Base-by-base conservation (phyloP, 768 basidiomycete genomes). In the Trametopsis cervina region DNA sequence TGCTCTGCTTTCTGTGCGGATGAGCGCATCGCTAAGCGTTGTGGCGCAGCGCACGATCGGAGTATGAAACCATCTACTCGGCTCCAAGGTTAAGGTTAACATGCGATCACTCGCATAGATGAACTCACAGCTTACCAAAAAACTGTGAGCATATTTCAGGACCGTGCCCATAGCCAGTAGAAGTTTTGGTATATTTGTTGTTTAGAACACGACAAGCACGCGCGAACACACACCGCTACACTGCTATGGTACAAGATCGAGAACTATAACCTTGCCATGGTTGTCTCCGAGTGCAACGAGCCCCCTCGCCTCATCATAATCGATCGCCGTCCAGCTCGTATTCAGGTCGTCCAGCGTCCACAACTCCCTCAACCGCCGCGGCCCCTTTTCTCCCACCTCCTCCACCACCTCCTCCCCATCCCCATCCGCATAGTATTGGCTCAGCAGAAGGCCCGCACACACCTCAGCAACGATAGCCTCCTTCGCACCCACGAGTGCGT, bases 261-360 rank as follows among this genome's bases (percentile, higher is more conserved):
- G 46, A 11, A 81, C 57, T 18, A 66, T 65, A 12, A 81, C 65
- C 38, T 58, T 49, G 13, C 81, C 81, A 49, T 65, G 69, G 46
- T 67, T 70, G 35, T 75, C 73, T 4, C 76, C 80, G 18, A 83
- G 52, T 4, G 67, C 80, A 44, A 83, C 63, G 50, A 74, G 65
- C 4, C 81, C 81, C 39, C 63, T 54, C 33, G 68, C 68, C 59
- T 83, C 81, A 46, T 80, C 78, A 54, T 83, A 83, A 60, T 81
- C 81, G 50, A 83, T 55, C 39, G 77, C 68, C 2, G 74, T 72
- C 81, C 81, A 83, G 50, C 71, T 67, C 52, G 70, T 60, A 3
- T 54, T 63, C 20, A 55, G 65, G 27, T 51, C 56, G 24, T 53
- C 53, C 48, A 69, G 68, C 15, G 52, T 56, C 51, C 52, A 66